Conservation (phyloP, 129 eudicot genomes). For the Calendula officinalis region DNA sequence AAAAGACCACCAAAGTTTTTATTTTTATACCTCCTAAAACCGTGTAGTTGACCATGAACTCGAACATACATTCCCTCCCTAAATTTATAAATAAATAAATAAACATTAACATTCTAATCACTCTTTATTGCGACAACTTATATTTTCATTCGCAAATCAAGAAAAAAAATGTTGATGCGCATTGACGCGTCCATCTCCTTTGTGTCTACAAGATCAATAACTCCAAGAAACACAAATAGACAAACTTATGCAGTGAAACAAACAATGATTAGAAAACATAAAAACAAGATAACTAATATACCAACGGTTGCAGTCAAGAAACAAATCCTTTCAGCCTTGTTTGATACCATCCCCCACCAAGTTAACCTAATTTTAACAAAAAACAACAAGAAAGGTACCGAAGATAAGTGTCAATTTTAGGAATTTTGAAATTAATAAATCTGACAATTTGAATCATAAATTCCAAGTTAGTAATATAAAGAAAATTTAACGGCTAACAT, state of each 20-base stretch:
- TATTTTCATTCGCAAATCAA: not conserved
- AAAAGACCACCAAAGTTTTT: constrained; percentile 57
- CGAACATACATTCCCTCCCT: constrained; percentile 85
- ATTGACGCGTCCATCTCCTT: constrained; percentile 65
- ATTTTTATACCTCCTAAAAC: constrained; percentile 80
- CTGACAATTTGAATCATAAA: too few relatives aligned
- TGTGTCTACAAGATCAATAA: constrained; percentile 58
- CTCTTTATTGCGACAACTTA: too few relatives aligned
- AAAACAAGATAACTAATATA: constrained; percentile 16
- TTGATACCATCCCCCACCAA: constrained; percentile 70
- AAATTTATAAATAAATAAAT: not conserved
- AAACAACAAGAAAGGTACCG: constrained; percentile 3
- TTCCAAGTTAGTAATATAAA: too few relatives aligned
- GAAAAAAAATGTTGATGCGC: constrained; percentile 24
- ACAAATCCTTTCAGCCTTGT: constrained; percentile 72
- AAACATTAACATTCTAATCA: constrained; percentile 7
- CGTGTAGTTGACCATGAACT: constrained; percentile 77
- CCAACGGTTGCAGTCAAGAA: constrained; percentile 79
- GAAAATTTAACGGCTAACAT: not conserved
- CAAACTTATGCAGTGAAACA: constrained; percentile 9
- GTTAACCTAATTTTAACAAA: constrained; percentile 55
- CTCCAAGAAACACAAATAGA: constrained; percentile 47
- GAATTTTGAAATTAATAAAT: not conserved
- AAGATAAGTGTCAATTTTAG: not conserved
- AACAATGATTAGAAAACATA: too few relatives aligned